Evolutionary conservation across 2,329 filamentous ascomycete genomes (phyloP).

Genomic region (Fusarium foetens): DNA sequence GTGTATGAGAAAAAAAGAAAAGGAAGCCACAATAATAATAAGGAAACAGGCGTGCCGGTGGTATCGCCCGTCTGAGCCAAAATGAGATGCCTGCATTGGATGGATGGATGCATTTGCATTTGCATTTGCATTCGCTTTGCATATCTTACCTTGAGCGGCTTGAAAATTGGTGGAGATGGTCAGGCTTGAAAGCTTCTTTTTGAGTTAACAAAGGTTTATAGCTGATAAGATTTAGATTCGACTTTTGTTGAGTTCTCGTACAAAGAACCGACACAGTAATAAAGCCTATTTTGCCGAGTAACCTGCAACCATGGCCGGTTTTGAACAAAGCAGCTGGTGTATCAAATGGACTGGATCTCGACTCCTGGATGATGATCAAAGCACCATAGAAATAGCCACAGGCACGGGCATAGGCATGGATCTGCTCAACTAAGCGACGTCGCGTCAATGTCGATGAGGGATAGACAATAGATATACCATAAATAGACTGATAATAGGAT

Average conservation of each 20-base stretch:
- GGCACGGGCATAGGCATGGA: conserved; percentile 1
- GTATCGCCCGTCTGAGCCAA: conserved; percentile 12
- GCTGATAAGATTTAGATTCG: conserved; percentile 2
- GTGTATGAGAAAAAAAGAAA: conserved; percentile 7
- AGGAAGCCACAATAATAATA: conserved; percentile 6
- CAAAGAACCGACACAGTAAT: background rate
- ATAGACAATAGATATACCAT: background rate
- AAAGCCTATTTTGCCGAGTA: conserved; percentile 2
- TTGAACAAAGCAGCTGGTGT: conserved; percentile 13
- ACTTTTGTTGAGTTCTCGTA: background rate
- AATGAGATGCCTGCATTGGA: conserved; percentile 9
- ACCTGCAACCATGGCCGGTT: conserved; percentile 13
- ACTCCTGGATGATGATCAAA: conserved; percentile 22
- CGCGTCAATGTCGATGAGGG: background rate
- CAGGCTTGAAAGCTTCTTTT: conserved; percentile 23
- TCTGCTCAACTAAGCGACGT: conserved; percentile 13
- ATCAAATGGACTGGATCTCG: conserved; percentile 11
- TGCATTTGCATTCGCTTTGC: conserved; percentile 1
- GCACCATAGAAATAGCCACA: background rate
- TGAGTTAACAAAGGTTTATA: background rate
- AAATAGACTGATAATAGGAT: background rate
- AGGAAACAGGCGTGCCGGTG: conserved; percentile 4
- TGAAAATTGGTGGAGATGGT: conserved; percentile 20
- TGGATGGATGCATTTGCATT: background rate
- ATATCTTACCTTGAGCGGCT: conserved; percentile 4